Percentiles rank a stretch among this genome's conserved stretches.
These are phyloP conservation scores for Ustilago cynodontis DNA, from an alignment of 1,284 basidiomycete genomes.

Conservation along the genomic window DNA sequence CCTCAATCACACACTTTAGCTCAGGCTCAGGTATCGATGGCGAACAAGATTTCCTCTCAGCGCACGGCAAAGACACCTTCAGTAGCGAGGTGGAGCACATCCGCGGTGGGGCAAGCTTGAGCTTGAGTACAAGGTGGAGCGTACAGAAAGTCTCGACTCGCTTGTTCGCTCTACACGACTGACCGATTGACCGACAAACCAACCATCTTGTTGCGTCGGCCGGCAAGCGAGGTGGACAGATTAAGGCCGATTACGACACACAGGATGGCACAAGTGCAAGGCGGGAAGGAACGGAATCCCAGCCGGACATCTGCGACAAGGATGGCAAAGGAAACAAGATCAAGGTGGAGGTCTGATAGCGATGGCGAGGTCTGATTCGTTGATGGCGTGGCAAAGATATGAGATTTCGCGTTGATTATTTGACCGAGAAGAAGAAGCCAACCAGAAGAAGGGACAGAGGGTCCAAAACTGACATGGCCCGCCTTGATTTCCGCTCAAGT, in stretches of 20 bases:
- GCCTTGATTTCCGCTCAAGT: constrained; percentile 2
- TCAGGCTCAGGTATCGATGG: neutral
- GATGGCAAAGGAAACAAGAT: neutral
- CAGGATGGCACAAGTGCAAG: neutral
- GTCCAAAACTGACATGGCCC: neutral
- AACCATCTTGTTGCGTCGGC: constrained; percentile 4
- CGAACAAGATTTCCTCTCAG: neutral
- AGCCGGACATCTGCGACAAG: neutral
- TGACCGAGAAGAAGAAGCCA: too few relatives aligned
- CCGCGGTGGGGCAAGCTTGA: neutral
- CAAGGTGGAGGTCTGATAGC: constrained; percentile 22
- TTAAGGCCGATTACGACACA: constrained; percentile 27
- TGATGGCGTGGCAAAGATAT: constrained; percentile 29
- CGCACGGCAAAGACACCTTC: neutral
- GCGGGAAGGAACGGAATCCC: constrained; percentile 26
- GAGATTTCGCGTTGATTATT: neutral
- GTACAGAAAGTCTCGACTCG: too few relatives aligned
- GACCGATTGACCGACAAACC: neutral
- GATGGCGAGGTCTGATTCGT: constrained; percentile 38
- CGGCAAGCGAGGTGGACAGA: constrained; percentile 2
- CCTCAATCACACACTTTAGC: neutral
- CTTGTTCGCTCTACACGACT: neutral
- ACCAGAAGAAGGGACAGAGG: neutral
- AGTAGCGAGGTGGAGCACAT: constrained; percentile 7
- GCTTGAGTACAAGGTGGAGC: neutral